Conservation (phyloP, 2,329 filamentous ascomycete species). For the Sphaerulina musiva region DNA sequence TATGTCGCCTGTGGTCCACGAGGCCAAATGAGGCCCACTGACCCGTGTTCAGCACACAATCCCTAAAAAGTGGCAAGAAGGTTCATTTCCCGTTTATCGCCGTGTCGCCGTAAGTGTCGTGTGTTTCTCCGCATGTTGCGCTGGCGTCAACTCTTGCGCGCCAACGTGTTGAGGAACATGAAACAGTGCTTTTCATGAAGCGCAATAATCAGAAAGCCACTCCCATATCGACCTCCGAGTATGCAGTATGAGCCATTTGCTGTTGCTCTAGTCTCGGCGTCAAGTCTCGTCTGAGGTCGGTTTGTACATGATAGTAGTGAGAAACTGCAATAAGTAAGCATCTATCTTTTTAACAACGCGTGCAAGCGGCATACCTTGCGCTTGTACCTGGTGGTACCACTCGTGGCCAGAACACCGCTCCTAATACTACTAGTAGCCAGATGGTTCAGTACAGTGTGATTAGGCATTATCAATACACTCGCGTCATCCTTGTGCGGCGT, state of each 20-base stretch:
- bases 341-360: background rate
- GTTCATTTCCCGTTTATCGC: background rate
- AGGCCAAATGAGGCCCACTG: background rate
- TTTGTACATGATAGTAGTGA: constrained; percentile 97
- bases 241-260: too few species aligned
- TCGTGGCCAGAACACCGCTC: constrained; percentile 89
- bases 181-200: background rate
- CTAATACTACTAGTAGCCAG: constrained; percentile 97
- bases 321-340: constrained; percentile 56
- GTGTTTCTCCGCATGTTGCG: background rate
- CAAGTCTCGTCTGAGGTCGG: constrained; percentile 53
- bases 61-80: background rate
- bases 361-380: constrained; percentile 59
- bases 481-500: constrained; percentile 96
- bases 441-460: constrained; percentile 94
- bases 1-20: background rate
- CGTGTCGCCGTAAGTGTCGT: constrained; percentile 1
- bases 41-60: background rate
- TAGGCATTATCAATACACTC: constrained; percentile 92
- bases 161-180: background rate
- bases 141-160: constrained; percentile 10
- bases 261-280: background rate
- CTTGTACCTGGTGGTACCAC: constrained; percentile 94
- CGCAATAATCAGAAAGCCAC: background rate
- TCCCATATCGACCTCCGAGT: background rate